phyloP scores from a whole-genome alignment of 2,329 filamentous ascomycete species.

The Graphilbum fragrans region DNA sequence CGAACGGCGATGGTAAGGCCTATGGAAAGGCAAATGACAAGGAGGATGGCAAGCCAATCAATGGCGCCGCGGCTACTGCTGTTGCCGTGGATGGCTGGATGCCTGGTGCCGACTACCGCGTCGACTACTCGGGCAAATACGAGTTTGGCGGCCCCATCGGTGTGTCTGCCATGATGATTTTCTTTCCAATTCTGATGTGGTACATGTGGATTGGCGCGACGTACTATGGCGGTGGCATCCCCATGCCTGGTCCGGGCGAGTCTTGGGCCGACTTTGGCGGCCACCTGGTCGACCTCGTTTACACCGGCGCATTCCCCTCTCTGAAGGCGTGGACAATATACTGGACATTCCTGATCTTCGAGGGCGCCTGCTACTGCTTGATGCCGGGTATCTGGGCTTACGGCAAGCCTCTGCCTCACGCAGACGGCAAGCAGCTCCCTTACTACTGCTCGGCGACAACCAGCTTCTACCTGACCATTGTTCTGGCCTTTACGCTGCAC shows the following conservation, averaged over 20 bases:
- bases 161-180: conserved; percentile 73
- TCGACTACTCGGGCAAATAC: conserved; percentile 51
- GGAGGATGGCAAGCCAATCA: conserved; percentile 15
- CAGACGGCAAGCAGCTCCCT: conserved; percentile 70
- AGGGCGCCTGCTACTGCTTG: conserved; percentile 70
- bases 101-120: conserved; percentile 46
- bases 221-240: conserved; percentile 80
- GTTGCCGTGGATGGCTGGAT: conserved; percentile 43
- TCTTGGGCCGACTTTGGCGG: conserved; percentile 57
- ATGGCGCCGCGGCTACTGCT: conserved; percentile 13
- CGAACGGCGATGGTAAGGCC: conserved; percentile 15
- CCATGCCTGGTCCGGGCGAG: conserved; percentile 53
- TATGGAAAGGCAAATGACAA: conserved; percentile 13
- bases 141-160: conserved; percentile 89
- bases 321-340: conserved; percentile 82
- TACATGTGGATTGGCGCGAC: conserved; percentile 98
- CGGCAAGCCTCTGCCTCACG: conserved; percentile 77
- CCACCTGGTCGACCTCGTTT: conserved; percentile 61
- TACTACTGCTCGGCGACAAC: conserved; percentile 91
- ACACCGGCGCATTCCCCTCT: conserved; percentile 74
- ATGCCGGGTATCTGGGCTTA: conserved; percentile 80
- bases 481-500: conserved; percentile 59
- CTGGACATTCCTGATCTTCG: conserved; percentile 83
- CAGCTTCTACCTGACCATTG: conserved; percentile 80
- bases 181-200: conserved; percentile 93